These are phyloP conservation scores for Kodamaea fukazawae DNA, from an alignment of 805 yeast genomes.

Conservation along the genomic window DNA sequence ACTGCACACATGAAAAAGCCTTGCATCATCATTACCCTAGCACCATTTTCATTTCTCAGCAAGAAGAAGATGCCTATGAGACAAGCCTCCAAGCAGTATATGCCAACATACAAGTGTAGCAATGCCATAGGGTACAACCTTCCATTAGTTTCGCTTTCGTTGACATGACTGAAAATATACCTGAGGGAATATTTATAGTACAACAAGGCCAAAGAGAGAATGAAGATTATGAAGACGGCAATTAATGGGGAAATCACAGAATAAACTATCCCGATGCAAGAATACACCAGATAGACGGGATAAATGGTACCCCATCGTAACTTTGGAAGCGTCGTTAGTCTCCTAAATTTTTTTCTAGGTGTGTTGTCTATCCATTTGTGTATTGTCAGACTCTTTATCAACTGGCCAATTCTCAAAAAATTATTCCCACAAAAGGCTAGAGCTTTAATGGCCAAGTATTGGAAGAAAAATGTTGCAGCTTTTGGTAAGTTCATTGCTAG, in stretches of 20 bases:
- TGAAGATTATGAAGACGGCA: constrained; percentile 58
- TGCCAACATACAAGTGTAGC: constrained; percentile 73
- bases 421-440: constrained; percentile 72
- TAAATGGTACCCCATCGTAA: constrained; percentile 76
- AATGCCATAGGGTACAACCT: constrained; percentile 70
- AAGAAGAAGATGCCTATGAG: constrained; percentile 72
- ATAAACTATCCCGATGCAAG: constrained; percentile 75
- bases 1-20: constrained; percentile 53
- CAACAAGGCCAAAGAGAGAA: constrained; percentile 47
- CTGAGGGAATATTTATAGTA: constrained; percentile 71
- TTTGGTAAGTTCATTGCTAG: constrained; percentile 80
- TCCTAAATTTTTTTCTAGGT: constrained; percentile 54
- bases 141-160: constrained; percentile 66
- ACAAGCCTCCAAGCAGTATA: constrained; percentile 78
- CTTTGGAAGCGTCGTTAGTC: constrained; percentile 43
- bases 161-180: constrained; percentile 50
- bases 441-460: constrained; percentile 72
- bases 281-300: constrained; percentile 74
- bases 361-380: constrained; percentile 47
- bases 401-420: constrained; percentile 56
- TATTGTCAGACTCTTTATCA: constrained; percentile 40
- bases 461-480: constrained; percentile 82
- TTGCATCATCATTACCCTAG: constrained; percentile 44
- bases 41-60: constrained; percentile 48
- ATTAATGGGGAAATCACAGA: constrained; percentile 79